phyloP scores from a whole-genome alignment of 805 yeast species.

The Ogataea glucozyma region DNA sequence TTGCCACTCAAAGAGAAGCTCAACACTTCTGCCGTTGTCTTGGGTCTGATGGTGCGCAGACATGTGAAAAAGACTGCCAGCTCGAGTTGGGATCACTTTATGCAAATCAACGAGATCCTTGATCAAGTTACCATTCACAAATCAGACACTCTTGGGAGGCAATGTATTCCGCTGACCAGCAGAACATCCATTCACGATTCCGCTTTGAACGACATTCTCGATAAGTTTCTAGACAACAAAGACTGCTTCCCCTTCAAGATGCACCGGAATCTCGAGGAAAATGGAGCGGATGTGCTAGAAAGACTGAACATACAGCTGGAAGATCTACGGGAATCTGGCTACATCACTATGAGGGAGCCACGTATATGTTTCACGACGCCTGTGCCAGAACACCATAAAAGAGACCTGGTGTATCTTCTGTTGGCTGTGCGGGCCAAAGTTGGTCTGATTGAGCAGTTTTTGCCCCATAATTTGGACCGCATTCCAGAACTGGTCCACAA shows the following conservation, averaged over 20 bases:
- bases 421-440: constrained; percentile 23
- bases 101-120: constrained; percentile 5
- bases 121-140: constrained; percentile 11
- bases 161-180: too few relatives aligned
- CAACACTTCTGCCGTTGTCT: not conserved
- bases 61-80: constrained; percentile 1
- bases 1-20: not conserved
- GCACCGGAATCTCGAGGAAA: not conserved
- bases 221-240: constrained; percentile 14
- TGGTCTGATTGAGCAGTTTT: constrained; percentile 19
- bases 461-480: constrained; percentile 17
- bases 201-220: constrained; percentile 10
- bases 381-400: constrained; percentile 12
- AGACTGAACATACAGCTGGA: constrained; percentile 10
- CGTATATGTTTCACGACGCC: not conserved
- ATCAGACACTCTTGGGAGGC: constrained; percentile 4
- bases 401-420: constrained; percentile 14
- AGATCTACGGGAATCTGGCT: constrained; percentile 11
- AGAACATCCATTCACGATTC: constrained; percentile 5
- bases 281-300: constrained; percentile 7
- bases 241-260: not conserved
- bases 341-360: not conserved
- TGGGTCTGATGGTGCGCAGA: constrained; percentile 8
- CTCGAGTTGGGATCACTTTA: constrained; percentile 8
- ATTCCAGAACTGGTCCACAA: constrained; percentile 17